phyloP scores from a whole-genome alignment of 2,329 filamentous ascomycete genomes.

The Rhytidhysteron rufulum region DNA sequence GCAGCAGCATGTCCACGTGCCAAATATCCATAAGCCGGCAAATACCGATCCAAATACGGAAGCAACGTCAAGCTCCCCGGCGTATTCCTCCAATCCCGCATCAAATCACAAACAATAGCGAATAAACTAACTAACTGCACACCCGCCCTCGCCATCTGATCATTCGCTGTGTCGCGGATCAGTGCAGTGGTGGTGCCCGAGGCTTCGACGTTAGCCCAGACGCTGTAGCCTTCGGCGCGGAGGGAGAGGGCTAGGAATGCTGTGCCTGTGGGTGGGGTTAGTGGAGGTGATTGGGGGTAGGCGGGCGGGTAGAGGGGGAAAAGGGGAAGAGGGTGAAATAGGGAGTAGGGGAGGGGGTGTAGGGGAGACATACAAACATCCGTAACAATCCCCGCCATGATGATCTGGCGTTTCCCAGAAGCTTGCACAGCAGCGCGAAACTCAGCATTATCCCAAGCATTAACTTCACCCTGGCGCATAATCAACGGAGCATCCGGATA shows the following conservation, averaged over 20 bases:
- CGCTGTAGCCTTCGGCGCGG: slow-evolving; percentile 65
- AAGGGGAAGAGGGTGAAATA: background rate
- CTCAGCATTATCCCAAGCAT: slow-evolving; percentile 71
- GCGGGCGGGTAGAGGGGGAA: slow-evolving; percentile 3
- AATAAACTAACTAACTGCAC: slow-evolving; percentile 63
- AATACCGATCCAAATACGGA: slow-evolving; percentile 62
- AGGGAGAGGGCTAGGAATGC: slow-evolving; percentile 71
- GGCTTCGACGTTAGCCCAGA: slow-evolving; percentile 70
- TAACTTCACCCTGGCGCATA: slow-evolving; percentile 66
- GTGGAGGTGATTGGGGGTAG: background rate
- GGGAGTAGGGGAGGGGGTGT: background rate
- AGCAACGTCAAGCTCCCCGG: slow-evolving; percentile 53
- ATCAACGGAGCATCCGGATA: slow-evolving; percentile 65
- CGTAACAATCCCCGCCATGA: slow-evolving; percentile 68
- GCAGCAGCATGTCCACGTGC: slow-evolving; percentile 60
- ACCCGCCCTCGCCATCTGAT: slow-evolving; percentile 63
- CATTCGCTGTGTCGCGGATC: slow-evolving; percentile 61
- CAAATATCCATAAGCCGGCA: slow-evolving; percentile 62
- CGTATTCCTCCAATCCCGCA: slow-evolving; percentile 65
- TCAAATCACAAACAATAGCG: slow-evolving; percentile 62
- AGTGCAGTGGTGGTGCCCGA: slow-evolving; percentile 62
- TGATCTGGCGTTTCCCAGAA: slow-evolving; percentile 64
- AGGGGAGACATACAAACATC: slow-evolving; percentile 59
- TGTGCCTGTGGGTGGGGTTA: slow-evolving; percentile 44
- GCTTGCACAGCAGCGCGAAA: slow-evolving; percentile 64